phyloP scores from a whole-genome alignment of 805 yeast genomes.

The Pichia ethanolica region DNA sequence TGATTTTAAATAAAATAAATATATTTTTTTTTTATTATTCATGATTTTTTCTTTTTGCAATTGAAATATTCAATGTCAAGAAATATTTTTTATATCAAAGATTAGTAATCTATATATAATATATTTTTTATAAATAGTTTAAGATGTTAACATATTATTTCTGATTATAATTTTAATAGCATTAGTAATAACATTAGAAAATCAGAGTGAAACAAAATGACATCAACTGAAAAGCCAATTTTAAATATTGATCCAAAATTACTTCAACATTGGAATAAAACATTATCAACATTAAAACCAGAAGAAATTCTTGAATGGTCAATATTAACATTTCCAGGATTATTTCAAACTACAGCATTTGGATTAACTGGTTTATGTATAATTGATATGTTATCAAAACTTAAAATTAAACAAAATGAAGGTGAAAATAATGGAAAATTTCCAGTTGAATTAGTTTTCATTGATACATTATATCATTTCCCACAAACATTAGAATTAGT shows the following conservation, averaged over 20 bases:
- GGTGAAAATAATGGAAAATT: slow-evolving; percentile 12
- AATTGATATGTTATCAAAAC: slow-evolving; percentile 66
- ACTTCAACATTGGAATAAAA: slow-evolving; percentile 57
- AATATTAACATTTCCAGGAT: slow-evolving; percentile 66
- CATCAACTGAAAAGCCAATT: slow-evolving; percentile 5
- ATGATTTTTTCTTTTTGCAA: too few relatives aligned
- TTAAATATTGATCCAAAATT: slow-evolving; percentile 31
- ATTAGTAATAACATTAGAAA: too few relatives aligned
- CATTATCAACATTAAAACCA: slow-evolving; percentile 50
- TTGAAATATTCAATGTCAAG: too few relatives aligned
- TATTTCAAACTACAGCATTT: slow-evolving; percentile 90
- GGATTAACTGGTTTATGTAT: slow-evolving; percentile 90
- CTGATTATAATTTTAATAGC: too few relatives aligned
- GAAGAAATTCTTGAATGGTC: slow-evolving; percentile 80
- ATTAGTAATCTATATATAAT: too few relatives aligned
- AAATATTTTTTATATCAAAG: too few relatives aligned
- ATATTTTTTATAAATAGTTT: too few relatives aligned
- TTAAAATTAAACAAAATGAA: slow-evolving; percentile 17
- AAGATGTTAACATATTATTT: too few relatives aligned
- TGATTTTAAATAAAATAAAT: too few relatives aligned
- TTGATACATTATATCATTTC: slow-evolving; percentile 89
- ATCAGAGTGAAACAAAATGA: background rate
- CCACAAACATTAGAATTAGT: slow-evolving; percentile 85
- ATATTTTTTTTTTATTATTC: too few relatives aligned
- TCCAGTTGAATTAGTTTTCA: slow-evolving; percentile 68